phyloP scores from a whole-genome alignment of 1,139 yeast genomes.

The Saccharomyces pastorianus region DNA sequence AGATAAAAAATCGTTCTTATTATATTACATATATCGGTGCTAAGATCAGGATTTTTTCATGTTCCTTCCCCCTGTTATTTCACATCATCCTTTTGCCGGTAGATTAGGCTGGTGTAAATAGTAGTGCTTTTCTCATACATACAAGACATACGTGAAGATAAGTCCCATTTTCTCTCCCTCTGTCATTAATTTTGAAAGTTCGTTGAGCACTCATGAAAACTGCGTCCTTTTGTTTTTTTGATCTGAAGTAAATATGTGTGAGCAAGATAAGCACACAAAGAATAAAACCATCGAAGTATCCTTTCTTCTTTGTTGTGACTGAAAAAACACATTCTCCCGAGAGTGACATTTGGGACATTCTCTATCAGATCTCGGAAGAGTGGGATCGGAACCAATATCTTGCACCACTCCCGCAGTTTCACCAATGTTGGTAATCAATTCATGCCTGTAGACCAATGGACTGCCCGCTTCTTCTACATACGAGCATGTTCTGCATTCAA shows the following conservation, averaged over 20 bases:
- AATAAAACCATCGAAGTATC: constrained; percentile 95
- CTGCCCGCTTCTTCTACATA: constrained; percentile 89
- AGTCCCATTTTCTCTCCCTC: not conserved
- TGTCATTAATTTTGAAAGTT: not conserved
- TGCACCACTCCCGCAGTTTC: constrained; percentile 98
- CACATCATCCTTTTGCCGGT: not conserved
- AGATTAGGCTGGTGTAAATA: not conserved
- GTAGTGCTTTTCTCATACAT: not conserved
- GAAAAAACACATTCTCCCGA: constrained; percentile 91
- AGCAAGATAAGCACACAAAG: constrained; percentile 84
- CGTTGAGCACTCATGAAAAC: constrained; percentile 14
- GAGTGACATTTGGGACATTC: constrained; percentile 87
- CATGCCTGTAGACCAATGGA: constrained; percentile 87
- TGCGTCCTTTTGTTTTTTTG: constrained; percentile 32
- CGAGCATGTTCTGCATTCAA: constrained; percentile 91
- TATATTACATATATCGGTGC: not conserved
- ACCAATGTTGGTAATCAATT: constrained; percentile 72
- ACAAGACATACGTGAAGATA: not conserved
- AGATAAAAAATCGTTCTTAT: not conserved
- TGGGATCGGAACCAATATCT: constrained; percentile 93
- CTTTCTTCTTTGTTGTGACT: constrained; percentile 86
- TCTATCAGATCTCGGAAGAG: constrained; percentile 87
- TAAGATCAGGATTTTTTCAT: not conserved
- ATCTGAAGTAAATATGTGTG: constrained; percentile 52
- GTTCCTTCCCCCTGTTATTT: not conserved